phyloP scores from a whole-genome alignment of 2,329 filamentous ascomycete genomes.

The Cercospora zeina region DNA sequence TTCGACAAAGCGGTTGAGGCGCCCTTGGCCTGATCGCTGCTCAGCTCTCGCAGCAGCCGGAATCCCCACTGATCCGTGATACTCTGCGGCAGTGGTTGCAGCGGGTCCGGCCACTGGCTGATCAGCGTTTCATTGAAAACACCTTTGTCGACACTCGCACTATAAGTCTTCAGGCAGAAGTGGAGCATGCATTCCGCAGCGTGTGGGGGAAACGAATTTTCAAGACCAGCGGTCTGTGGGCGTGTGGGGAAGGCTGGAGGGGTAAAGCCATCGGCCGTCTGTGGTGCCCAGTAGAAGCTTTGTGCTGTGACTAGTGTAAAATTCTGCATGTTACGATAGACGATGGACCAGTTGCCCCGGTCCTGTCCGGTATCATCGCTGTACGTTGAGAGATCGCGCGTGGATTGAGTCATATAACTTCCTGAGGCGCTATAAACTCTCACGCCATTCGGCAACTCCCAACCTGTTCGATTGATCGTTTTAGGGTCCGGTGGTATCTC shows the following conservation, averaged over 20 bases:
- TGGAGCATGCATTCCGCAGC: slow-evolving; percentile 18
- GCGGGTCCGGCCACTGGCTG: slow-evolving; percentile 16
- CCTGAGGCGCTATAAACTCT: background rate
- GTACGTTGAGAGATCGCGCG: background rate
- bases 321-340: background rate
- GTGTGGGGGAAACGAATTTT: background rate
- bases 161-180: slow-evolving; percentile 22
- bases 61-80: background rate
- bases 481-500: background rate
- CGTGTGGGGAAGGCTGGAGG: no score
- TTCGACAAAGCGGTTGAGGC: background rate
- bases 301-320: background rate
- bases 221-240: background rate
- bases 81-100: background rate
- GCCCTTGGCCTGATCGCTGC: background rate
- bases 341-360: background rate
- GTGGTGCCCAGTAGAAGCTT: background rate
- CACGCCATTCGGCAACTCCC: background rate
- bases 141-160: slow-evolving; percentile 10
- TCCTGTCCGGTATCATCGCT: background rate
- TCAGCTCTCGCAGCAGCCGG: background rate
- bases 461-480: background rate
- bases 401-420: background rate
- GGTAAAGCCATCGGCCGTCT: no score
- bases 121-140: slow-evolving; percentile 13